A percentile compares a stretch with the other conserved stretches of the same genome.
Conservation (phyloP, 352 stramenopile genomes). For the Globisporangium mamillatum region DNA sequence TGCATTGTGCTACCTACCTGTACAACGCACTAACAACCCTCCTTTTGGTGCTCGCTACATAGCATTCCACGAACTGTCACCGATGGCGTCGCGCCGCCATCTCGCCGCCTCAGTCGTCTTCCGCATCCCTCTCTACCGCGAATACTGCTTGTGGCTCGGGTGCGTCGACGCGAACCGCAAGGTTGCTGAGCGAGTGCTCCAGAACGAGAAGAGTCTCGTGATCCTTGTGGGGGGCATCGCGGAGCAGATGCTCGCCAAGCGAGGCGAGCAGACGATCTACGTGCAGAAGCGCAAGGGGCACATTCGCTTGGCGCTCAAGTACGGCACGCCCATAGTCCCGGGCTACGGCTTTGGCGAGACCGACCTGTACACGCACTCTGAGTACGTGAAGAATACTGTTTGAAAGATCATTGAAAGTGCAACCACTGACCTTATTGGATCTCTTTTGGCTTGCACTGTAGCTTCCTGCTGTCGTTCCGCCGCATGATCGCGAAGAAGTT, state of each 20-base stretch:
- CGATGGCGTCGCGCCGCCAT: conserved; percentile 57
- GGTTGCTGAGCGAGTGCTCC: conserved; percentile 62
- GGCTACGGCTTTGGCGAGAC: conserved; percentile 83
- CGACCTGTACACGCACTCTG: conserved; percentile 79
- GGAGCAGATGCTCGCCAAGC: conserved; percentile 81
- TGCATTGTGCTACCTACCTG: background rate
- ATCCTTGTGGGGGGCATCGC: conserved; percentile 79
- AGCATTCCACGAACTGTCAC: conserved; percentile 74
- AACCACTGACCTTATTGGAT: background rate
- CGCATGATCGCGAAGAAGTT: conserved; percentile 71
- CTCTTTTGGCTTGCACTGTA: conserved; percentile 17
- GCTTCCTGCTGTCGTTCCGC: conserved; percentile 63
- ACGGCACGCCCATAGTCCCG: conserved; percentile 71
- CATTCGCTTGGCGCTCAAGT: conserved; percentile 71
- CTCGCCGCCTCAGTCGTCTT: conserved; percentile 78
- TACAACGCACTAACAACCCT: background rate
- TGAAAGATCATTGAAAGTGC: too few species aligned
- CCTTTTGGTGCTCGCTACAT: background rate
- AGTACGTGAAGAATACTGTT: conserved; percentile 23
- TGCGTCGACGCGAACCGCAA: conserved; percentile 68
- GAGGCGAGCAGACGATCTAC: conserved; percentile 72
- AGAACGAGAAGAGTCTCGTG: conserved; percentile 68
- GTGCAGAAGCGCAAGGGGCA: conserved; percentile 83
- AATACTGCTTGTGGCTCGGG: conserved; percentile 75
- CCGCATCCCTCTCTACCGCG: conserved; percentile 68